phyloP scores from a whole-genome alignment of 306 rosid species.

The Citrullus amarus region DNA sequence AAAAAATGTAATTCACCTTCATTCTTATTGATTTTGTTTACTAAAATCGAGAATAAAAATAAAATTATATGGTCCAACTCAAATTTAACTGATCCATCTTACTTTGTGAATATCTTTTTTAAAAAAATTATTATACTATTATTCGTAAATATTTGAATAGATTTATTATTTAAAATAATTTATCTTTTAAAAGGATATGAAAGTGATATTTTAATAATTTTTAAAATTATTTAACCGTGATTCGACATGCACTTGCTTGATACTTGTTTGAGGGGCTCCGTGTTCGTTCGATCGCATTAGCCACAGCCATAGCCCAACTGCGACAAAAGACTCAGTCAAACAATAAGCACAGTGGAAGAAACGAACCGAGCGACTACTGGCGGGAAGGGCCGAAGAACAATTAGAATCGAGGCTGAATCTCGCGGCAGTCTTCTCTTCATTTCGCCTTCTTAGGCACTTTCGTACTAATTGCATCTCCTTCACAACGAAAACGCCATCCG shows the following conservation, averaged over 20 bases:
- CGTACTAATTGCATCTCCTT: background rate
- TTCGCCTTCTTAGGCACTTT: background rate
- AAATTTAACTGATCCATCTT: too few species aligned
- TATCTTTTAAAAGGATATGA: too few species aligned
- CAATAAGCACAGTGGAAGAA: background rate
- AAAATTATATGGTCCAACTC: too few species aligned
- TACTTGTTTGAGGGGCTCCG: background rate
- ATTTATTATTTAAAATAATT: too few species aligned
- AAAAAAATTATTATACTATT: too few species aligned
- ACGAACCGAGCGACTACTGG: background rate
- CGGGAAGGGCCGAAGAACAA: background rate
- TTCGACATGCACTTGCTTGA: background rate
- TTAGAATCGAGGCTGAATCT: background rate
- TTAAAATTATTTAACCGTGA: too few species aligned
- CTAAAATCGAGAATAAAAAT: too few species aligned
- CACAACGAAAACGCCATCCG: background rate
- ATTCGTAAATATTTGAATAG: too few species aligned
- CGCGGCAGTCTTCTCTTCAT: background rate
- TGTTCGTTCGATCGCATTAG: background rate
- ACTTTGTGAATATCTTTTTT: too few species aligned
- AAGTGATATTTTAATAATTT: too few species aligned
- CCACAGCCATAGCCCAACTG: background rate
- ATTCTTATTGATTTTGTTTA: too few species aligned
- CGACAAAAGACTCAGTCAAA: background rate
- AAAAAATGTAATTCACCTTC: too few species aligned